These are phyloP conservation scores for Cyanophora paradoxa DNA, from an alignment of 78 protist genomes.

Conservation along the genomic window DNA sequence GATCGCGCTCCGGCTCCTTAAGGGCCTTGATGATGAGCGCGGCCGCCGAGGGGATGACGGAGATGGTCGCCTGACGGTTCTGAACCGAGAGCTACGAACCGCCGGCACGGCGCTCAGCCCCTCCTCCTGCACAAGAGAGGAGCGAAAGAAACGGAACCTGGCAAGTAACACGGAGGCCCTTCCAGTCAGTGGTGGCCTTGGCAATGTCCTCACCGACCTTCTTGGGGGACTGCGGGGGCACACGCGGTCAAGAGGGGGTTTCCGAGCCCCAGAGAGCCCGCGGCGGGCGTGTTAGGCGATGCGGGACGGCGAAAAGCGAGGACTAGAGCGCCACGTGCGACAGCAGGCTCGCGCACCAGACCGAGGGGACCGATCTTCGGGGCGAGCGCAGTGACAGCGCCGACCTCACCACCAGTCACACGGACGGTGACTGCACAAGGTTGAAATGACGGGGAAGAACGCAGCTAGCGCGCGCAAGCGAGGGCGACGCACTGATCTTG, in stretches of 20 bases:
- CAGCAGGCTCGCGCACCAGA: too few species aligned
- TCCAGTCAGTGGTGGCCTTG: constrained; percentile 89
- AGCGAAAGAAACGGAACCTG: constrained; percentile 82
- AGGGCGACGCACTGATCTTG: not conserved
- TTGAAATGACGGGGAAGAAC: not conserved
- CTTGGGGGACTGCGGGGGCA: constrained; percentile 74
- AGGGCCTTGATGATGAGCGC: constrained; percentile 90
- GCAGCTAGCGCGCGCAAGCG: not conserved
- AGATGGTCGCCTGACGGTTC: constrained; percentile 90
- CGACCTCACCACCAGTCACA: constrained; percentile 92
- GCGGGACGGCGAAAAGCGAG: not conserved
- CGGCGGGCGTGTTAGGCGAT: not conserved
- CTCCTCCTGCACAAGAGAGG: too few species aligned
- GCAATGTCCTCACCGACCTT: constrained; percentile 97
- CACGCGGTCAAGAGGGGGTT: not conserved
- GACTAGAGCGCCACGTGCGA: too few species aligned
- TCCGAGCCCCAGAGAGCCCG: not conserved
- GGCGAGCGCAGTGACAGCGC: constrained; percentile 88
- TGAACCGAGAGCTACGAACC: too few species aligned
- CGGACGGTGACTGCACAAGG: constrained; percentile 71
- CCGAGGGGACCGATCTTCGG: constrained; percentile 99
- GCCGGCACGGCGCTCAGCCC: too few species aligned
- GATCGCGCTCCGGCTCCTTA: constrained; percentile 96
- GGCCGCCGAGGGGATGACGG: constrained; percentile 93
- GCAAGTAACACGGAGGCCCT: constrained; percentile 88